phyloP scores from a whole-genome alignment of 768 basidiomycete species.

The Lactifluus echinatus region DNA sequence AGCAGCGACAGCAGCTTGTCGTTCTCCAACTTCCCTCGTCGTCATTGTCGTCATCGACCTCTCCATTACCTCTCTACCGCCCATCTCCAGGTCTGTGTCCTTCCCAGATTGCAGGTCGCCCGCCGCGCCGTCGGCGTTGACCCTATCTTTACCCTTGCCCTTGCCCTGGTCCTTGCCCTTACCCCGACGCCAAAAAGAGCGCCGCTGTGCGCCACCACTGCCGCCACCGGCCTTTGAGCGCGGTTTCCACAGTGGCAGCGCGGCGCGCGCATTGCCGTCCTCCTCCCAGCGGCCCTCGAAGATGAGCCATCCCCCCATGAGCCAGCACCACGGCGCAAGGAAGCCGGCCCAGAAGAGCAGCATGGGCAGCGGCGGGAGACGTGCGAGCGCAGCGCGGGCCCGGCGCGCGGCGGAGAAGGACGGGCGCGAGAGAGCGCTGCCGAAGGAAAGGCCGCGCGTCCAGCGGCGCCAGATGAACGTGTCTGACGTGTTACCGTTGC shows the following conservation, averaged over 20 bases:
- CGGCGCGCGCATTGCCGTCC: slow-evolving; percentile 32
- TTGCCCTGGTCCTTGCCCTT: background rate
- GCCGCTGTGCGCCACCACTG: no score
- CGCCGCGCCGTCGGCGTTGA: no score
- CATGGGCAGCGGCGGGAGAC: slow-evolving; percentile 15
- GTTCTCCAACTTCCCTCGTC: no score
- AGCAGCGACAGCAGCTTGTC: no score
- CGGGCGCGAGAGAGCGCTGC: slow-evolving; percentile 12
- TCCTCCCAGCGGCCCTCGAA: slow-evolving; percentile 33
- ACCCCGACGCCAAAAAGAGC: no score
- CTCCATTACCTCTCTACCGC: slow-evolving; percentile 22
- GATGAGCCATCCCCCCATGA: slow-evolving; percentile 66
- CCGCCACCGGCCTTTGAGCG: background rate
- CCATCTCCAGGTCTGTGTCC: slow-evolving; percentile 3
- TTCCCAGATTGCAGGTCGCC: background rate
- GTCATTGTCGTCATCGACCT: slow-evolving; percentile 26
- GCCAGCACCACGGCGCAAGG: slow-evolving; percentile 64
- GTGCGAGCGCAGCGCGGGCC: background rate
- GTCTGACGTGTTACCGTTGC: slow-evolving; percentile 17
- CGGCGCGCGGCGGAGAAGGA: slow-evolving; percentile 12
- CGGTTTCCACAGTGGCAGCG: slow-evolving; percentile 26
- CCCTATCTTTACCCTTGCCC: no score
- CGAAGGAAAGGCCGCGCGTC: slow-evolving; percentile 23
- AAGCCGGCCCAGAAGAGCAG: slow-evolving; percentile 74
- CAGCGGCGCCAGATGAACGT: slow-evolving; percentile 26